Evolutionary conservation across 2,329 filamentous ascomycete genomes (phyloP).

Genomic region (Fusarium hostae): DNA sequence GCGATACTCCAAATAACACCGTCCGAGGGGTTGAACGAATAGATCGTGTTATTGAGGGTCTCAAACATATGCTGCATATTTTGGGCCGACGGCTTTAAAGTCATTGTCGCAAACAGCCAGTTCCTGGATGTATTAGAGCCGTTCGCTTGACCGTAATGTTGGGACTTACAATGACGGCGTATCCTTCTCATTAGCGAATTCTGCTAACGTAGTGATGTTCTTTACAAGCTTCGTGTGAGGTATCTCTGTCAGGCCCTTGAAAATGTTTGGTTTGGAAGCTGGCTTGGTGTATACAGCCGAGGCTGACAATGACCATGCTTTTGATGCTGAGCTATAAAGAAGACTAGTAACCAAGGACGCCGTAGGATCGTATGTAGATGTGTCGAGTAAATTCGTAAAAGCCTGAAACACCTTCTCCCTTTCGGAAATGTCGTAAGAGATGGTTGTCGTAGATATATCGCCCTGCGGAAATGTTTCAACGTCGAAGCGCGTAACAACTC

Average conservation of each 20-base stretch:
- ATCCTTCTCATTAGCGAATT: background rate
- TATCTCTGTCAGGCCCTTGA: background rate
- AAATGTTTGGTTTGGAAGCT: background rate
- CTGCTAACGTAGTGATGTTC: background rate
- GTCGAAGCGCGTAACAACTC: background rate
- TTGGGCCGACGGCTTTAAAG: background rate
- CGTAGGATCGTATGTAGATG: background rate
- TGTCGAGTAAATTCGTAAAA: background rate
- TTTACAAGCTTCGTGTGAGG: background rate
- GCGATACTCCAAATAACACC: background rate
- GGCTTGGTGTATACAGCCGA: background rate
- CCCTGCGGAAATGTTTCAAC: background rate
- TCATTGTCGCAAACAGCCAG: background rate
- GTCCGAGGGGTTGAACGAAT: background rate
- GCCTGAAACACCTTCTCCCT: background rate
- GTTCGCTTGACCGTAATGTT: fast-evolving
- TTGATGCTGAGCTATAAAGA: background rate
- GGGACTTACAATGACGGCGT: background rate
- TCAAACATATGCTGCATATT: background rate
- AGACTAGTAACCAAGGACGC: background rate
- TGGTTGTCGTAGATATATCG: background rate
- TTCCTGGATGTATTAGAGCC: background rate
- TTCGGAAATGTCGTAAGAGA: background rate
- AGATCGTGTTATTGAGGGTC: background rate
- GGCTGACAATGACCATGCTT: background rate